Evolutionary conservation across 768 basidiomycete species (phyloP), one percentile per base, ranked within the genome.

Genomic region (Leccinum arenicola): DNA sequence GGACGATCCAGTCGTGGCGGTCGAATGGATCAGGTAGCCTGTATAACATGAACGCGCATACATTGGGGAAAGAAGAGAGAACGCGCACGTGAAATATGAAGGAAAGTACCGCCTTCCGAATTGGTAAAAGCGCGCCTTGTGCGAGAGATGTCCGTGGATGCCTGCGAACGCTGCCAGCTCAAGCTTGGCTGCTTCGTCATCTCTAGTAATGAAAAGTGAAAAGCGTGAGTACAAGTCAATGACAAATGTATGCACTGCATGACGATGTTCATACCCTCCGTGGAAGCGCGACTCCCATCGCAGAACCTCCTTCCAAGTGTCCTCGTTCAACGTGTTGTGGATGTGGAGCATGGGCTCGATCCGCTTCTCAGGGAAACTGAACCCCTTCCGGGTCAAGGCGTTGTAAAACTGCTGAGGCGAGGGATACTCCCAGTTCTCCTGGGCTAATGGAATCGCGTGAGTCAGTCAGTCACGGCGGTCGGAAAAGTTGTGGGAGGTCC

Each of bases 381-480:
- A 54, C n/a, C 62, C 61, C 43, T 58, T 63, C 15, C 61, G 56
- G 33, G 45, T 48, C 49, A 63, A 35, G 14, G 61, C 61, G 6
- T 62, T 62, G 29, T 62, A 62, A 48, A 62, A 62, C 8, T 62
- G 55, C 33, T 62, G 60, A 19, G 61, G 61, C 3, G 61, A 63
- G 2, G 61, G 61, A 21, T 58, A 52, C n/a, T 63, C 61, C 55
- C 55, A 63, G 15, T 57, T 62, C 2, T 57, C 61, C 21, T 63
- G 52, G 7, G 52, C 61, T 63, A 12, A 40, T 14, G 12, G 17
- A 40, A 40, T 40, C 17, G 38, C 36, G 36, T 38, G 17, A 38
- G 17, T 17, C 38, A 17, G 8, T 40, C 17, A 40, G 17, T n/a
- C 38, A 40, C 12, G 33, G 2, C 33, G 12, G 38, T 17, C 36